A percentile compares a stretch with the other conserved stretches of the same genome.
These are phyloP conservation scores for Epichloe sibirici DNA, from an alignment of 2,329 filamentous ascomycete genomes.

Conservation along the genomic window DNA sequence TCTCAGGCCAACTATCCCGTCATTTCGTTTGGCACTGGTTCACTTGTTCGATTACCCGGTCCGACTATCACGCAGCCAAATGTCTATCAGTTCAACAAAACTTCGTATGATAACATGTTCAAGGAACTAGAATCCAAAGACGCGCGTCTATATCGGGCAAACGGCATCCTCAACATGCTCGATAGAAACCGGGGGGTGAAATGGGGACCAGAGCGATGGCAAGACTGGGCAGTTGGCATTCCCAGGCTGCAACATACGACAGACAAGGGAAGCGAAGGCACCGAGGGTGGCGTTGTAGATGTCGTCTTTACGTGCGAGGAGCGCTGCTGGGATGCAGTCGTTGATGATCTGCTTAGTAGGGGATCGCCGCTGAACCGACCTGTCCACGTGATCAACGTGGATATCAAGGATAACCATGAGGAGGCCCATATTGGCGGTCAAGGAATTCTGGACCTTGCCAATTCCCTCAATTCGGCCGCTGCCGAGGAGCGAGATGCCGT, in stretches of 20 bases:
- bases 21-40: conserved; percentile 94
- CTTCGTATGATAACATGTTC: conserved; percentile 90
- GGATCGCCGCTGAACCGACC: conserved; percentile 81
- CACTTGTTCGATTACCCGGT: conserved; percentile 82
- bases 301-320: conserved; percentile 96
- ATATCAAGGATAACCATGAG: conserved; percentile 97
- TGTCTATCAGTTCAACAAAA: conserved; percentile 96
- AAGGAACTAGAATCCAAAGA: conserved; percentile 82
- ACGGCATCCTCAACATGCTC: conserved; percentile 92
- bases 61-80: conserved; percentile 88
- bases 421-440: conserved; percentile 83
- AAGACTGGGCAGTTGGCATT: conserved; percentile 87
- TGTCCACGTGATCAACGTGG: conserved; percentile 95
- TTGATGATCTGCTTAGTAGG: conserved; percentile 81
- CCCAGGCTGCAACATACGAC: conserved; percentile 65
- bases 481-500: conserved; percentile 59
- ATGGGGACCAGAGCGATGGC: conserved; percentile 92
- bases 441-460: conserved; percentile 83
- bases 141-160: conserved; percentile 73
- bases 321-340: conserved; percentile 92
- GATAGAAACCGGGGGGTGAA: conserved; percentile 85
- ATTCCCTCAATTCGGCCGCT: conserved; percentile 71
- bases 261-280: conserved; percentile 67
- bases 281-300: conserved; percentile 83
- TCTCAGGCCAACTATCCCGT: conserved; percentile 83